Conservation (phyloP, 805 yeast genomes). For the Candida wancherniae region DNA sequence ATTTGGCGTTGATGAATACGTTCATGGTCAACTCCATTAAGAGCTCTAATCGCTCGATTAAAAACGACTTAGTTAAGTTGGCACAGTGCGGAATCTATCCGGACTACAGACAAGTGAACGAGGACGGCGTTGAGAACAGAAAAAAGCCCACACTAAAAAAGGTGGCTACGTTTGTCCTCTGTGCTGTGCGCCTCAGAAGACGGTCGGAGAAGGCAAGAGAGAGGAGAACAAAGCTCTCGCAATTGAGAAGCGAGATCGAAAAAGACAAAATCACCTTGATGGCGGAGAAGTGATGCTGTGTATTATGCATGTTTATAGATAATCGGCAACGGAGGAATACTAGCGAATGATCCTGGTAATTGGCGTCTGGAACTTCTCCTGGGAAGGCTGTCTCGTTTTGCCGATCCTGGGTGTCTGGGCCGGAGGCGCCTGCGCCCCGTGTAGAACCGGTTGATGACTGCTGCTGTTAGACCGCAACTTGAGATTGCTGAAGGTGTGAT, state of each 20-base stretch:
- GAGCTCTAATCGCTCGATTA: constrained; percentile 23
- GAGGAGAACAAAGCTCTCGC: constrained; percentile 22
- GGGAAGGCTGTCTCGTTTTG: constrained; percentile 34
- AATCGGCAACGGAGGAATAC: not conserved
- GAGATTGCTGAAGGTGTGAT: constrained; percentile 23
- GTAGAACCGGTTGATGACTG: constrained; percentile 5
- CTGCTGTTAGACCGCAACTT: constrained; percentile 12
- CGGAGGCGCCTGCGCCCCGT: constrained; percentile 10
- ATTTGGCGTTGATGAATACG: constrained; percentile 31
- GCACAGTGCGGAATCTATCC: constrained; percentile 33
- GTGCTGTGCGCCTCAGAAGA: constrained; percentile 30
- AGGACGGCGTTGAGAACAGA: constrained; percentile 12
- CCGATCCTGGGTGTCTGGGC: constrained; percentile 38
- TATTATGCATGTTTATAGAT: no score
- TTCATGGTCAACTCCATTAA: constrained; percentile 27
- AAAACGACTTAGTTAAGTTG: constrained; percentile 26
- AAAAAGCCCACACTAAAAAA: constrained; percentile 25
- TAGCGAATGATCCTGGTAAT: constrained; percentile 34
- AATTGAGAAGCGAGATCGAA: constrained; percentile 29
- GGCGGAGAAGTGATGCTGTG: constrained; percentile 5
- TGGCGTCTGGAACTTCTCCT: constrained; percentile 41
- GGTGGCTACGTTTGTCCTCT: constrained; percentile 36
- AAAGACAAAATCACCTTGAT: constrained; percentile 18
- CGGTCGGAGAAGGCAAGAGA: constrained; percentile 25
- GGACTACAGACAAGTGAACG: constrained; percentile 19